A percentile compares a stretch with the other conserved stretches of the same genome.
These are phyloP conservation scores for Tricholomella constricta DNA, from an alignment of 768 basidiomycete genomes.

Conservation along the genomic window DNA sequence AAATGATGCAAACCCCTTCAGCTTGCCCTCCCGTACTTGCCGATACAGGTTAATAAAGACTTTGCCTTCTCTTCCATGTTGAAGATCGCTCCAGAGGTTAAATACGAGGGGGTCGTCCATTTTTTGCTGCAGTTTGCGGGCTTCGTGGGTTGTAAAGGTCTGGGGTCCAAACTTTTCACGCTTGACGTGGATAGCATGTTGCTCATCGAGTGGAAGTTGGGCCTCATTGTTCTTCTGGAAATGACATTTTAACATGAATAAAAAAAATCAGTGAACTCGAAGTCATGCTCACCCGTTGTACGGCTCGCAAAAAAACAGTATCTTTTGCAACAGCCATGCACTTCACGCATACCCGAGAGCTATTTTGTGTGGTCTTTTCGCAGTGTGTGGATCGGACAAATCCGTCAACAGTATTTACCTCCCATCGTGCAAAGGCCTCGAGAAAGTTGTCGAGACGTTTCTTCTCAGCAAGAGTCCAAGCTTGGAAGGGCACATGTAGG, in stretches of 20 bases:
- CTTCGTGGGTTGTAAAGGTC: background rate
- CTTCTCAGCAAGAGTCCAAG: background rate
- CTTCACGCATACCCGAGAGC: background rate
- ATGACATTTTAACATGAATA: background rate
- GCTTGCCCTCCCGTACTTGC: conserved; percentile 1
- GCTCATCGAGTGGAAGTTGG: background rate
- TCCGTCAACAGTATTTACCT: background rate
- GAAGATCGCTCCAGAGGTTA: background rate
- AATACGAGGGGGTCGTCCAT: conserved; percentile 10
- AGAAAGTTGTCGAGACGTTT: background rate
- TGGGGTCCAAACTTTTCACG: background rate
- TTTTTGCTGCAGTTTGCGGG: background rate
- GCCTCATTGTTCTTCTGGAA: background rate
- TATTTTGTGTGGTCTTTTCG: background rate
- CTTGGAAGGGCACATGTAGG: background rate
- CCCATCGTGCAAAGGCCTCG: background rate
- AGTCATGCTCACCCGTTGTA: background rate
- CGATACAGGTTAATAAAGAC: conserved; percentile 10
- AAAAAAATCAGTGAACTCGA: background rate
- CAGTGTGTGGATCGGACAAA: background rate
- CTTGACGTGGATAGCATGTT: background rate
- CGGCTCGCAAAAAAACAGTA: background rate
- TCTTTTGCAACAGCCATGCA: background rate
- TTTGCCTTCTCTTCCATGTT: conserved; percentile 3
- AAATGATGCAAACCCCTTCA: conserved; percentile 7